Evolutionary conservation across 2,329 filamentous ascomycete genomes (phyloP), one percentile per base, ranked within the genome.

Genomic region (Exophiala sideris): DNA sequence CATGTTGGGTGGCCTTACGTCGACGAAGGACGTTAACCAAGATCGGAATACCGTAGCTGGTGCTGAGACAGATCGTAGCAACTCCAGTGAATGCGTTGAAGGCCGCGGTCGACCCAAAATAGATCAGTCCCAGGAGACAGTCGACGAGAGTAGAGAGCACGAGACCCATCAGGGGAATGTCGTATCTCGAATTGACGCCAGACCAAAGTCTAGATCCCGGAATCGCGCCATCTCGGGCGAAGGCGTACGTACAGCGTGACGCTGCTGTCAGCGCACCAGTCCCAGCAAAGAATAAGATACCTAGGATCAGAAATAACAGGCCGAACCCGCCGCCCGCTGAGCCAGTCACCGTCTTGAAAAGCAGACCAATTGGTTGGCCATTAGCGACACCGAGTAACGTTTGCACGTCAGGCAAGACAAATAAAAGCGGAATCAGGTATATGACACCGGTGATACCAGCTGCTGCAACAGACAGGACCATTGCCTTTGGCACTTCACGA

Each of bases 281-380:
- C 1, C 75, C 76, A 0, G 77, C 78, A 34, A 90, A 85, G 68
- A 91, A 91, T 21, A 91, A 78, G 59, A 92, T 79, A 5, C 71
- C 71, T 20, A 79, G 68, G 57, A 80, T 71, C 47, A 79, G 60
- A 0, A 67, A 65, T 58, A 77, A 73, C 9, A 79, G 66, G 1
- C 73, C 71, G 51, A 78, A 74, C 2, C 76, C 76, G 10, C 75
- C 77, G 2, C 66, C 71, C 39, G 67, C 73, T 58, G 65, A 74
- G 2, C 65, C 57, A 2, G 76, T 63, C 1, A 75, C 76, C 34
- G 73, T 70, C 58, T 73, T 67, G 65, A 76, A 79, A 3, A 79
- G 68, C 92, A 74, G 72, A 12, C 78, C 68, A 54, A 79, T 74
- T 0, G 77, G 76, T 3, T 79, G 74, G 9, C 61, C 76, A 38